Conservation (phyloP, 2,329 filamentous ascomycete species). For the Hypoxylon sp. region DNA sequence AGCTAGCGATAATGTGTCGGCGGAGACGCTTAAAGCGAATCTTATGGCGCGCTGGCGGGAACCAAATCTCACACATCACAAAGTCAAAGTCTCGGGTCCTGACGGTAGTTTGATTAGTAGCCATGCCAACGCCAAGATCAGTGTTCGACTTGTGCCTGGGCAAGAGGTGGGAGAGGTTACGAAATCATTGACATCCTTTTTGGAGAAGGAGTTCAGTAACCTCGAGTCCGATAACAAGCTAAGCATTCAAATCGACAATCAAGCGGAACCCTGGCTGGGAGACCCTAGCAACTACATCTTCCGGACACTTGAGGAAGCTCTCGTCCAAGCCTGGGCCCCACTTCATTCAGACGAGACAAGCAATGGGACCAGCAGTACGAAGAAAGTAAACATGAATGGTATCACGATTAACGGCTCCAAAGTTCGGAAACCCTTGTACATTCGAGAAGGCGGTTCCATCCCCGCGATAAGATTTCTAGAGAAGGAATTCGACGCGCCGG, state of each 20-base stretch:
- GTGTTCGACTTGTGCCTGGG: constrained; percentile 90
- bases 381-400: constrained; percentile 37
- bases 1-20: constrained; percentile 69
- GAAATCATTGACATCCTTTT: constrained; percentile 72
- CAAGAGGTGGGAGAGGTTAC: constrained; percentile 87
- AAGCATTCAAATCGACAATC: constrained; percentile 86
- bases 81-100: constrained; percentile 91
- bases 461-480: constrained; percentile 94
- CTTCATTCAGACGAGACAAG: constrained; percentile 51
- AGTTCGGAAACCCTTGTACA: constrained; percentile 80
- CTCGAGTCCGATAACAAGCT: constrained; percentile 86
- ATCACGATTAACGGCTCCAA: constrained; percentile 49
- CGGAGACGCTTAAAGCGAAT: constrained; percentile 80
- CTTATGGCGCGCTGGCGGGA: constrained; percentile 96
- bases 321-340: constrained; percentile 85
- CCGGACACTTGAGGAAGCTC: constrained; percentile 84
- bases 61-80: constrained; percentile 92
- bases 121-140: constrained; percentile 88
- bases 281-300: constrained; percentile 93
- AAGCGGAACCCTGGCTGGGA: constrained; percentile 95
- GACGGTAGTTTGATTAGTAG: constrained; percentile 93
- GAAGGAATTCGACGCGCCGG: constrained; percentile 91
- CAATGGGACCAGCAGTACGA: constrained; percentile 9
- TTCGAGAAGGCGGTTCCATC: constrained; percentile 94
- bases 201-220: constrained; percentile 76